Evolutionary conservation across 176 grass and related monocot genomes (phyloP).

Genomic region (Avena insularis): DNA sequence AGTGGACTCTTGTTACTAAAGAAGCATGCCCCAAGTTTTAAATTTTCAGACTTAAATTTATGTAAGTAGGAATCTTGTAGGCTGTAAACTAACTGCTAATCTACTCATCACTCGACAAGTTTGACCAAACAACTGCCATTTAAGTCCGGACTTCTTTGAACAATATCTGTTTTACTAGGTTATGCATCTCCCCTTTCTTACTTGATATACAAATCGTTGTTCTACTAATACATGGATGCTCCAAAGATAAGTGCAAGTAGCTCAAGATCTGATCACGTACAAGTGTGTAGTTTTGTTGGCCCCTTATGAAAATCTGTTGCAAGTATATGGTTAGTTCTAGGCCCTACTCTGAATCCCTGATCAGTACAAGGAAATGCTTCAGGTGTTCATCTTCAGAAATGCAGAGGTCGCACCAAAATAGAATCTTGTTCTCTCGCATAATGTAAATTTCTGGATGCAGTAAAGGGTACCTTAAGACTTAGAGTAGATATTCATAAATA

Average conservation of each 20-base stretch:
- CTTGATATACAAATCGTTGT: not conserved
- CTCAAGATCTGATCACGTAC: conserved; percentile 4
- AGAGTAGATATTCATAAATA: not conserved
- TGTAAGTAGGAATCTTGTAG: not conserved
- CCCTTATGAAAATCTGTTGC: conserved; percentile 11
- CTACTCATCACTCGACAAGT: not conserved
- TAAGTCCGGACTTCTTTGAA: not conserved
- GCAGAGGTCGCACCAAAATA: not conserved
- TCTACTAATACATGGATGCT: not conserved
- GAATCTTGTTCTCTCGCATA: not conserved
- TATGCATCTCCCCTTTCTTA: not conserved
- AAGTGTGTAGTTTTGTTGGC: conserved; percentile 3
- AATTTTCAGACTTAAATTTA: not conserved
- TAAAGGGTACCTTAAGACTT: conserved; percentile 3
- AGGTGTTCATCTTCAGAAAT: conserved; percentile 18
- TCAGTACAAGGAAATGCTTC: conserved; percentile 13
- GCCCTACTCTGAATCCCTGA: not conserved
- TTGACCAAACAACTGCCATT: not conserved
- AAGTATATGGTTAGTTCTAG: not conserved
- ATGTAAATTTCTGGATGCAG: not conserved
- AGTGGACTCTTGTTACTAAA: conserved; percentile 5
- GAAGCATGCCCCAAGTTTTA: not conserved
- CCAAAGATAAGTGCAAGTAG: not conserved
- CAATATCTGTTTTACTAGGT: conserved; percentile 19
- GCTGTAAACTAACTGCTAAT: not conserved